These are phyloP conservation scores for Phalaenopsis equestris DNA, from an alignment of 106 monocot genomes.

Conservation along the genomic window DNA sequence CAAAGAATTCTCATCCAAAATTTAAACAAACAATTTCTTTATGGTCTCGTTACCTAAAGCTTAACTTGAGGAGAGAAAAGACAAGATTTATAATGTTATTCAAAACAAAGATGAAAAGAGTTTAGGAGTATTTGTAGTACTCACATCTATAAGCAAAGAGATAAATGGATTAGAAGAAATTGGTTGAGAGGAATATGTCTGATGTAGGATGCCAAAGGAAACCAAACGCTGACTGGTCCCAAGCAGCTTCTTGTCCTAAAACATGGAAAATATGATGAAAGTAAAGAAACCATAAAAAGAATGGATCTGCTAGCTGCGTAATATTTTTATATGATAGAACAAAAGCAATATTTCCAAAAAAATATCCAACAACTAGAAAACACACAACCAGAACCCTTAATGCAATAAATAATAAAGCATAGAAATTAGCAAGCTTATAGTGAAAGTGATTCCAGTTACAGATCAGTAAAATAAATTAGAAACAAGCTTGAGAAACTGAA, in stretches of 20 bases:
- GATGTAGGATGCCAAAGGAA: constrained; percentile 60
- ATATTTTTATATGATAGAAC: not conserved
- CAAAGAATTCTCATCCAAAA: not conserved
- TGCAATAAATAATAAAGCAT: not conserved
- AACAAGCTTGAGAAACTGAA: not conserved
- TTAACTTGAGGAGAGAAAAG: not conserved
- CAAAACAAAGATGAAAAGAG: not conserved
- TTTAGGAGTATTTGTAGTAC: constrained; percentile 8
- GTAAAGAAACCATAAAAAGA: not conserved
- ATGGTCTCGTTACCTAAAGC: not conserved
- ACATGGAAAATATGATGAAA: not conserved
- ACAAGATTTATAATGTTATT: not conserved
- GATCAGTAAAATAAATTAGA: not conserved
- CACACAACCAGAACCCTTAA: not conserved
- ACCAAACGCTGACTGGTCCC: constrained; percentile 60
- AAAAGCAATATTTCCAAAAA: not conserved
- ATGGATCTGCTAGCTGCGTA: not conserved
- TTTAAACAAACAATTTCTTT: not conserved
- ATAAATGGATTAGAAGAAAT: constrained; percentile 63
- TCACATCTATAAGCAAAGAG: constrained; percentile 65
- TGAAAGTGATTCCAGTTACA: not conserved
- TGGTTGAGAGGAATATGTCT: constrained; percentile 53
- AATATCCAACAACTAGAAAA: not conserved
- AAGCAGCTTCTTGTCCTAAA: constrained; percentile 35
- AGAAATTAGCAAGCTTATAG: not conserved